Conservation (phyloP, 805 yeast species). For the Saccharomycopsis sp. region DNA sequence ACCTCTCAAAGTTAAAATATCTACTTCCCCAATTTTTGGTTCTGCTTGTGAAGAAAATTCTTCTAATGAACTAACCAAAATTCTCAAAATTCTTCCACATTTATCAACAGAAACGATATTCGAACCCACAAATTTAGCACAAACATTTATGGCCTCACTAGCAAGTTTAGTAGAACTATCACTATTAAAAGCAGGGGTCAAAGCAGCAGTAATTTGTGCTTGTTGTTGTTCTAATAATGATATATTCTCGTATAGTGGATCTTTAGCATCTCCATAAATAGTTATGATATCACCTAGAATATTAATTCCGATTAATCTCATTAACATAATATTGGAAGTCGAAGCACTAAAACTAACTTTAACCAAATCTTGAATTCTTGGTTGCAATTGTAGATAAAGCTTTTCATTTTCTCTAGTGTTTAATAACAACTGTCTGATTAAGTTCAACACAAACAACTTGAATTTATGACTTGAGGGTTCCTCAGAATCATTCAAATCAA, state of each 20-base stretch:
- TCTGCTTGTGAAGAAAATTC: constrained; percentile 29
- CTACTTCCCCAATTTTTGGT: constrained; percentile 47
- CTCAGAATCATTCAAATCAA: constrained; percentile 25
- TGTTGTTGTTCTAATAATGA: constrained; percentile 84
- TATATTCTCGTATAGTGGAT: constrained; percentile 61
- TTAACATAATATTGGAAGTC: constrained; percentile 50
- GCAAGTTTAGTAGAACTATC: constrained; percentile 69
- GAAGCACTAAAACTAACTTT: constrained; percentile 75
- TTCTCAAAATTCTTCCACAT: constrained; percentile 46
- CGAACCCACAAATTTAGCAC: constrained; percentile 66
- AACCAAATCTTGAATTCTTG: constrained; percentile 52
- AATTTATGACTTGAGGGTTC: constrained; percentile 53
- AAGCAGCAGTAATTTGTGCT: constrained; percentile 85
- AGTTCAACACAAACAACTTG: constrained; percentile 34
- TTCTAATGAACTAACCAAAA: constrained; percentile 58
- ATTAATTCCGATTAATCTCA: constrained; percentile 56
- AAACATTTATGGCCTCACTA: constrained; percentile 64
- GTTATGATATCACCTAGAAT: constrained; percentile 55
- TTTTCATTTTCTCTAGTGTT: constrained; percentile 25
- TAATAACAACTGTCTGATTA: constrained; percentile 33
- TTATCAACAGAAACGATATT: constrained; percentile 39
- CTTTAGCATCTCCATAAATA: constrained; percentile 49
- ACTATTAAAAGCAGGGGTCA: constrained; percentile 72
- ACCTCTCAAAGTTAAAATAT: constrained; percentile 33
- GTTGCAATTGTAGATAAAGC: constrained; percentile 32